phyloP scores from a whole-genome alignment of 148 eudicot species.

The Arctostaphylos glauca region DNA sequence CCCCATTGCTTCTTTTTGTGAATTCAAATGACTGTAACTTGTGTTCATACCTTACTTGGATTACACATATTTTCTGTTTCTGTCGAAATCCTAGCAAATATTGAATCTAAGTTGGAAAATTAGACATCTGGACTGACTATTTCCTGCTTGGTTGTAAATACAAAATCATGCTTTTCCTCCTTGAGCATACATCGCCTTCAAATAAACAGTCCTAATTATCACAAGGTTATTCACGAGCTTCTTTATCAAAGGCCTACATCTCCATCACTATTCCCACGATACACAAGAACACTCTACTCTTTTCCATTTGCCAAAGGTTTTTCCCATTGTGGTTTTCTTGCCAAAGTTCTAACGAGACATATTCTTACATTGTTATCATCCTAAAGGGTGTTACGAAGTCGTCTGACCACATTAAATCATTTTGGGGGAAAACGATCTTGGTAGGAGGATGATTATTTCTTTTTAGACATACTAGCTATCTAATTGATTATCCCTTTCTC shows the following conservation, averaged over 20 bases:
- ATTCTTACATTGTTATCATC: too few relatives aligned
- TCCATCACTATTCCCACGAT: too few relatives aligned
- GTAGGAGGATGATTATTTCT: too few relatives aligned
- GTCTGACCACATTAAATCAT: too few relatives aligned
- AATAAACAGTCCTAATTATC: not conserved
- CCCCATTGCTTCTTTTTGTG: not conserved
- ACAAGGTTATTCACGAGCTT: not conserved
- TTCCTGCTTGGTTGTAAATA: not conserved
- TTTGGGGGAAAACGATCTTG: too few relatives aligned
- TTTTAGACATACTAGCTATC: too few relatives aligned
- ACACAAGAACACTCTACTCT: too few relatives aligned
- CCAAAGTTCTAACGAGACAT: too few relatives aligned
- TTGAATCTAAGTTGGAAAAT: not conserved
- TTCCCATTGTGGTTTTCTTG: too few relatives aligned
- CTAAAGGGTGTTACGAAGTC: too few relatives aligned
- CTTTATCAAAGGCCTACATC: not conserved
- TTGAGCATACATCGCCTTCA: not conserved
- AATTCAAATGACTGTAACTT: not conserved
- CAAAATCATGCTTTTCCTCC: not conserved
- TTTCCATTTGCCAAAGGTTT: too few relatives aligned
- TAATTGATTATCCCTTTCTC: too few relatives aligned
- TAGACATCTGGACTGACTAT: not conserved
- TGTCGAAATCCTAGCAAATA: not conserved
- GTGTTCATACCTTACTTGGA: not conserved
- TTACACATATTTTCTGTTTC: not conserved